phyloP scores from a whole-genome alignment of 768 basidiomycete species.

The Panaeolus cyanescens region DNA sequence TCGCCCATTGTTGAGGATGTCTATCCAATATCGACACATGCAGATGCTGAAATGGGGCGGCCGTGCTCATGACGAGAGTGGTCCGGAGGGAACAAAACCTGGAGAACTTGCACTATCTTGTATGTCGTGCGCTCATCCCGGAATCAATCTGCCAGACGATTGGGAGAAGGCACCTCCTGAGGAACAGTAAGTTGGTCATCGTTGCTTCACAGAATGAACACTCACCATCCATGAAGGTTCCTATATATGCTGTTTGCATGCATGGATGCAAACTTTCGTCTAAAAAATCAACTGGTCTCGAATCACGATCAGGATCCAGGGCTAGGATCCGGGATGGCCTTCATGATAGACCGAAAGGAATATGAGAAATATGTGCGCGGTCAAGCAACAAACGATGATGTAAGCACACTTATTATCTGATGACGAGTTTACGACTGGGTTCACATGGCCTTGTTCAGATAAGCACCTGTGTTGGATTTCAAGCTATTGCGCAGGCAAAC shows the following conservation, averaged over 20 bases:
- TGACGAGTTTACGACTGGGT: not conserved
- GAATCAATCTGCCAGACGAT: conserved; percentile 24
- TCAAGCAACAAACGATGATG: conserved; percentile 7
- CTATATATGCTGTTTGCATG: not conserved
- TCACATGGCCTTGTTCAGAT: conserved; percentile 1
- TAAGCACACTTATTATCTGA: not conserved
- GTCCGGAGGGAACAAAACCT: conserved; percentile 16
- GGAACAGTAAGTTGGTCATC: conserved; percentile 13
- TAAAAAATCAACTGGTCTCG: conserved; percentile 5
- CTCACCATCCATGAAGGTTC: not conserved
- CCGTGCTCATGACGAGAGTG: conserved; percentile 18
- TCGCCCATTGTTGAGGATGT: not conserved
- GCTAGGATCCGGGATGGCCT: conserved; percentile 9
- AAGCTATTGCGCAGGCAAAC: too few relatives aligned
- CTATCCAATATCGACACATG: conserved; percentile 12
- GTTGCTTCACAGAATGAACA: not conserved
- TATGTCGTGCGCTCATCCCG: conserved; percentile 35
- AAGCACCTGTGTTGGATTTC: conserved; percentile 16
- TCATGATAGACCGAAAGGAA: conserved; percentile 3
- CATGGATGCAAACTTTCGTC: too few relatives aligned
- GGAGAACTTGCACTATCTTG: conserved; percentile 31
- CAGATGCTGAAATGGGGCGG: conserved; percentile 26
- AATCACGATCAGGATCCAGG: not conserved
- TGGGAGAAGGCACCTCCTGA: conserved; percentile 20
- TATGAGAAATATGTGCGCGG: conserved; percentile 15